Conservation (phyloP, 768 basidiomycete species). For the Phlebiopsis gigantea region DNA sequence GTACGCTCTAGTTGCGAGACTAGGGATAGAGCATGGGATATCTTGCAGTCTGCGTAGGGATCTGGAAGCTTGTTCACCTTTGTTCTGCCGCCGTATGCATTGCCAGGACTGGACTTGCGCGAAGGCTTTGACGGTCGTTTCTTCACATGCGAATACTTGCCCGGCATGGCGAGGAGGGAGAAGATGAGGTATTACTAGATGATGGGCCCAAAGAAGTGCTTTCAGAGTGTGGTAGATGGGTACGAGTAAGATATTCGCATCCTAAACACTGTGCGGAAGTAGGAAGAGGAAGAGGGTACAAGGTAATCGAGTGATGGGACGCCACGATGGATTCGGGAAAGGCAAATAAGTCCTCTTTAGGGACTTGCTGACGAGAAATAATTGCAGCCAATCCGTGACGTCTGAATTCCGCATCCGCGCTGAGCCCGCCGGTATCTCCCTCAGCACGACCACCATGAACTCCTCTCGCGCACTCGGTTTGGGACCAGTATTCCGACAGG, state of each 20-base stretch:
- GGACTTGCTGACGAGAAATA: background rate
- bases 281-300: background rate
- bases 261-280: background rate
- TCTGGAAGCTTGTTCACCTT: constrained; percentile 33
- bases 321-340: background rate
- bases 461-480: constrained; percentile 51
- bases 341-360: background rate
- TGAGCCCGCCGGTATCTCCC: constrained; percentile 7
- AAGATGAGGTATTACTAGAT: no score
- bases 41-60: constrained; percentile 47
- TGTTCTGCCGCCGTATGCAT: constrained; percentile 23
- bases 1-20: constrained; percentile 63
- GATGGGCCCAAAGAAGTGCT: no score
- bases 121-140: constrained; percentile 40
- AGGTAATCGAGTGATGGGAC: background rate
- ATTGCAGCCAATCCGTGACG: constrained; percentile 2
- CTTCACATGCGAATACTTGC: constrained; percentile 74
- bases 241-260: background rate
- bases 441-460: constrained; percentile 27
- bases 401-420: constrained; percentile 5
- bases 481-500: constrained; percentile 48
- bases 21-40: constrained; percentile 54
- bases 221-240: no score
- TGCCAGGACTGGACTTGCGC: constrained; percentile 29
- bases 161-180: constrained; percentile 41